phyloP scores from a whole-genome alignment of 73 alveolate species.

The Tetrahymena elliotti region DNA sequence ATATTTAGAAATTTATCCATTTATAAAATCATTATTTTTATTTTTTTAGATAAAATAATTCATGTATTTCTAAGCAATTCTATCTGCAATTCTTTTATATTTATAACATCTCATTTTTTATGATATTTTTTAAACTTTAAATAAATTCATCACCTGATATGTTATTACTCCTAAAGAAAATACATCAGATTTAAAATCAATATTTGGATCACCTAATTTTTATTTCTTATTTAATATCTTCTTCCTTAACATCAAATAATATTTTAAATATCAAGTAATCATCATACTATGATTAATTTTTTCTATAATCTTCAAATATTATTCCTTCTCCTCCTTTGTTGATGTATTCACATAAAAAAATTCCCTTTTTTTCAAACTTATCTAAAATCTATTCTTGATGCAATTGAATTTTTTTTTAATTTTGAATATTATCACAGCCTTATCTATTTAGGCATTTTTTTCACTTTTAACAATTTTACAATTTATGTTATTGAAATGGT shows the following conservation, averaged over 20 bases:
- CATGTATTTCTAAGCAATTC: background rate
- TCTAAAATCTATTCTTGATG: background rate
- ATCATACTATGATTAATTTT: background rate
- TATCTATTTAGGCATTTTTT: background rate
- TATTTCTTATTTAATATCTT: background rate
- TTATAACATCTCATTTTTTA: background rate
- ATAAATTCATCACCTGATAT: background rate
- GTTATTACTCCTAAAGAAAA: background rate
- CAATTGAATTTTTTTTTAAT: background rate
- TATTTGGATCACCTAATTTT: background rate
- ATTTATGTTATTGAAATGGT: background rate
- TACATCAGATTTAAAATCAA: background rate
- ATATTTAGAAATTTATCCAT: too few species aligned
- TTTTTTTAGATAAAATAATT: too few species aligned
- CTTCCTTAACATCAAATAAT: background rate
- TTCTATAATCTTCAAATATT: background rate
- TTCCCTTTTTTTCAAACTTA: background rate
- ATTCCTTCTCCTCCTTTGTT: background rate
- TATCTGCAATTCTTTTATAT: background rate
- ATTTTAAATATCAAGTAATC: background rate
- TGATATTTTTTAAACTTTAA: too few species aligned
- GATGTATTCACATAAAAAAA: background rate
- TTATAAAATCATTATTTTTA: too few species aligned
- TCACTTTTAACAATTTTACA: background rate
- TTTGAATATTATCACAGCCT: background rate